Base-by-base conservation (phyloP, 129 eudicot species). In the Tanacetum coccineum region DNA sequence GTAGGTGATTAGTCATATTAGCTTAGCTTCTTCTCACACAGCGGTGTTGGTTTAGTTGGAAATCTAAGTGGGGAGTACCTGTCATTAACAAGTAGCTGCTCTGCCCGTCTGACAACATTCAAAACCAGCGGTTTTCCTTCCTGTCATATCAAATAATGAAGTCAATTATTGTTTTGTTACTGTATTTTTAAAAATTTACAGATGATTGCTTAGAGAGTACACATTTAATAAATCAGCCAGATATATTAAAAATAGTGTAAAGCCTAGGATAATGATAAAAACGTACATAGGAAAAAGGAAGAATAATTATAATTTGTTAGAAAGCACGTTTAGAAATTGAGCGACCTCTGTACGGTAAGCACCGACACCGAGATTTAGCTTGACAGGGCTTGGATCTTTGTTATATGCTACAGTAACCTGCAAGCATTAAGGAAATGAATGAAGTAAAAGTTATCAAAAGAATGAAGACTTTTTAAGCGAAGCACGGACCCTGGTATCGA, bases 61-160 rank as follows among this genome's bases (percentile, higher is more conserved):
- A 17, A 54, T 28, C 62, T 45, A 58, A 28, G 17, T 26, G 42
- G 2, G 2, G 9, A 36, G 42, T 42, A 87, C 98, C 92, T 82
- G 79, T 94, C 93, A 79, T 84, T 86, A 77, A 89, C 83, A 65
- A 94, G 92, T 55, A 74, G 81, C 68, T 79, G 82, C 74, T 94
- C 99, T 44, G 99, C 99, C 71, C 57, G 39, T 68, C 92, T 94
- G 32, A 94, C 99, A 14, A 94, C 99, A 79, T 89, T 94, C 72
- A 94, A 80, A 15, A 94, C 99, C 13, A 94, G 93, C 67, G 99
- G 99, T 74, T 94, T 94, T 56, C 99, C 99, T 94, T 89, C 97
- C 99, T 94, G 73, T 66, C 54, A 70, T 70, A 45, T 18, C 70
- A 47, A n/a, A 45, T 55, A 65, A 39, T 7, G 9, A 50, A 77